A percentile compares a stretch with the other conserved stretches of the same genome.
Evolutionary conservation across 2,329 filamentous ascomycete species (phyloP).

Genomic region (Neospermospora avenae): DNA sequence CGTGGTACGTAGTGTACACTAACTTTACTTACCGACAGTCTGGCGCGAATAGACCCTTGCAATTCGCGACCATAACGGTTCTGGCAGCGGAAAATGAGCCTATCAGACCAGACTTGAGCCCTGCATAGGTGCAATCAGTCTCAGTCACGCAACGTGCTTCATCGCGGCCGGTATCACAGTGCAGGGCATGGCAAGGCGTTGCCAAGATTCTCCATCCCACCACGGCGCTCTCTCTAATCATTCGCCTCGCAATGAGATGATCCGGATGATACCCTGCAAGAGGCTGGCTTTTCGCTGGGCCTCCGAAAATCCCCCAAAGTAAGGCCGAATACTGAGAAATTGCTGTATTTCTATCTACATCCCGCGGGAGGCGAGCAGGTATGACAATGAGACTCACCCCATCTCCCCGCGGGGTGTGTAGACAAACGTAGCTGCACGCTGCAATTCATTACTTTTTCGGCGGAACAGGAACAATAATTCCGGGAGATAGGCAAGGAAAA

Average conservation of each 20-base stretch:
- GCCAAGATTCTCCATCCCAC: slow-evolving; percentile 1
- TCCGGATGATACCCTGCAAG: slow-evolving; percentile 1
- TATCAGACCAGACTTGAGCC: slow-evolving; percentile 9
- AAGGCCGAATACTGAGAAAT: slow-evolving; percentile 2
- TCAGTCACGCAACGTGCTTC: slow-evolving; percentile 20
- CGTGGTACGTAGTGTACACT: background rate
- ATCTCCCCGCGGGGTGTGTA: background rate
- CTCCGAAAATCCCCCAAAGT: background rate
- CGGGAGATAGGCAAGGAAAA: background rate
- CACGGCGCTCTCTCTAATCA: background rate
- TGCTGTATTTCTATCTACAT: background rate
- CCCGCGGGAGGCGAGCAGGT: slow-evolving; percentile 3
- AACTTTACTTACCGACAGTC: slow-evolving; percentile 11
- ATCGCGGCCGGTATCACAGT: background rate
- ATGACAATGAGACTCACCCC: slow-evolving; percentile 1
- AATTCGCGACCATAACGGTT: slow-evolving; percentile 5
- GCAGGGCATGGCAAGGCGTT: background rate
- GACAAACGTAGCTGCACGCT: background rate
- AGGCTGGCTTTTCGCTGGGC: background rate
- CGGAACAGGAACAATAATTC: slow-evolving; percentile 2
- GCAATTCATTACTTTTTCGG: background rate
- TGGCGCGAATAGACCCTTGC: slow-evolving; percentile 8
- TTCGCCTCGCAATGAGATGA: slow-evolving; percentile 9
- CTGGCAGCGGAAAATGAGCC: background rate
- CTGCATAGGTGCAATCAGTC: slow-evolving; percentile 11